Conservation (phyloP, 2,329 filamentous ascomycete genomes). For the Lasiodiplodia theobromae region DNA sequence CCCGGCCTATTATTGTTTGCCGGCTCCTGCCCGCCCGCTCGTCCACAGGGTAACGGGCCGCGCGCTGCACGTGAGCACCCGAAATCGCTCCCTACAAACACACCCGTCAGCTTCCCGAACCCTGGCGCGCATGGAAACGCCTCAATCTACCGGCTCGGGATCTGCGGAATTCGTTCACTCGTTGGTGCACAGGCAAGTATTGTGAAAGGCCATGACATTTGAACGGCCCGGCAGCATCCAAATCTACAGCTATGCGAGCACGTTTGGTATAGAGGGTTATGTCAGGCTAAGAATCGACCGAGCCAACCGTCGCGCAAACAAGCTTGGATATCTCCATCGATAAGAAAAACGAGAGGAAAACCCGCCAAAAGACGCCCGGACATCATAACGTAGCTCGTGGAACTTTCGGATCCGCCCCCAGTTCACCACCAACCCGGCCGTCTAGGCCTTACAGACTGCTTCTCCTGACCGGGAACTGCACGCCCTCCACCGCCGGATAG, state of each 20-base stretch:
- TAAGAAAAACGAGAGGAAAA: conserved; percentile 17
- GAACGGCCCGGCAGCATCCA: conserved; percentile 24
- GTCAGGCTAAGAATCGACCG: conserved; percentile 22
- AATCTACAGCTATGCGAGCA: conserved; percentile 20
- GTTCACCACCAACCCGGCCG: not conserved
- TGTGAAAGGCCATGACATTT: conserved; percentile 2
- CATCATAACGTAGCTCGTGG: conserved; percentile 23
- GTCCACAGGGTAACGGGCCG: conserved; percentile 14
- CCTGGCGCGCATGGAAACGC: not conserved
- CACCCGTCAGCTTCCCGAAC: not conserved
- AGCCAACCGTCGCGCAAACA: conserved; percentile 25
- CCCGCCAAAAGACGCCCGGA: conserved; percentile 14
- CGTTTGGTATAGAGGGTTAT: conserved; percentile 7
- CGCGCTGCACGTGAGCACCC: conserved; percentile 4
- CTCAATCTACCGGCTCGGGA: not conserved
- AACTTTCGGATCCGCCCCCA: conserved; percentile 7
- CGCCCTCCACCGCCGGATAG: conserved; percentile 81
- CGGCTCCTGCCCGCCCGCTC: conserved; percentile 4
- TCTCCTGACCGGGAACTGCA: conserved; percentile 76
- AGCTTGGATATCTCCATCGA: conserved; percentile 30
- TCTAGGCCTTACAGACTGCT: conserved; percentile 63
- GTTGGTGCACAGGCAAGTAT: not conserved
- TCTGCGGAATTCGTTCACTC: not conserved
- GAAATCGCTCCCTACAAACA: not conserved
- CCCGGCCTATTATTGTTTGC: conserved; percentile 11